phyloP scores from a whole-genome alignment of 805 yeast genomes.

The Pichia deserticola region DNA sequence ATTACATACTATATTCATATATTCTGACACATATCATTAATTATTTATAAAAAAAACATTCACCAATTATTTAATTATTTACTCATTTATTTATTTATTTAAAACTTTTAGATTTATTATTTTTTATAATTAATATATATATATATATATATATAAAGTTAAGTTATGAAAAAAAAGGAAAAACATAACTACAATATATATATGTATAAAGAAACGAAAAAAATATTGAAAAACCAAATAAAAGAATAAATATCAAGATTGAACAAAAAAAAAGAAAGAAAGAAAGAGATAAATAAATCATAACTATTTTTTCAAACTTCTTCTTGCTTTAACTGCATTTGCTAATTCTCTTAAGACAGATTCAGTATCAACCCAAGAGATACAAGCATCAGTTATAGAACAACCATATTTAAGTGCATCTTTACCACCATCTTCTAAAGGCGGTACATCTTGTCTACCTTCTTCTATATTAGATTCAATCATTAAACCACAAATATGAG shows the following conservation, averaged over 20 bases:
- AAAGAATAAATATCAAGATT: too few species aligned
- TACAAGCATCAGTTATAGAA: slow-evolving; percentile 97
- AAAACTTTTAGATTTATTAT: too few species aligned
- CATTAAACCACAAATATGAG: slow-evolving; percentile 85
- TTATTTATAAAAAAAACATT: too few species aligned
- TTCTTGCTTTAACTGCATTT: slow-evolving; percentile 72
- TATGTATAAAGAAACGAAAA: too few species aligned
- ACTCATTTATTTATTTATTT: too few species aligned
- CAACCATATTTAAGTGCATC: slow-evolving; percentile 79
- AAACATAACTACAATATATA: too few species aligned
- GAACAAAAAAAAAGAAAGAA: background rate
- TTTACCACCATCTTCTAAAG: slow-evolving; percentile 55
- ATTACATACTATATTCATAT: background rate
- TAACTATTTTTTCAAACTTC: slow-evolving; percentile 28
- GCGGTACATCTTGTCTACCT: slow-evolving; percentile 89
- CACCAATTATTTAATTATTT: too few species aligned
- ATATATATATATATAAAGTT: too few species aligned
- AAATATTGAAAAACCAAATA: too few species aligned
- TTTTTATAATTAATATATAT: too few species aligned
- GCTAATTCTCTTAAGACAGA: slow-evolving; percentile 64
- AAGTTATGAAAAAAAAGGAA: too few species aligned
- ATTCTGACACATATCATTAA: too few species aligned
- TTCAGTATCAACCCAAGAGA: slow-evolving; percentile 81
- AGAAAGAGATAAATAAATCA: background rate
- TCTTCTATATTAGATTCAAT: slow-evolving; percentile 87